A percentile compares a stretch with the other conserved stretches of the same genome.
These are phyloP conservation scores for Gelatoporia subvermispora DNA, from an alignment of 768 basidiomycete genomes.

Conservation along the genomic window DNA sequence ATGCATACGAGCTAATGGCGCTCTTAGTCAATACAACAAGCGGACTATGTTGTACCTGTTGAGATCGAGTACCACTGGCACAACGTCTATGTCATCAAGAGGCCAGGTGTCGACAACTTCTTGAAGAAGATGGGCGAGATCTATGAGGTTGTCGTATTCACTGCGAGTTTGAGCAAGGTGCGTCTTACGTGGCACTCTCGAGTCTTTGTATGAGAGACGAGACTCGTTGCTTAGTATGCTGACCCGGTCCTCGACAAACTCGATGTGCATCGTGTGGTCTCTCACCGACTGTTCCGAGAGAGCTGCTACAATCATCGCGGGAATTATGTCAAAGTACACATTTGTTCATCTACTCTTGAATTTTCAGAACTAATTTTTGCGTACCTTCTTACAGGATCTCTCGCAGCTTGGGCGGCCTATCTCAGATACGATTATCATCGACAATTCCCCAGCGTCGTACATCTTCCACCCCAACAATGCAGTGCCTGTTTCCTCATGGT, in stretches of 20 bases:
- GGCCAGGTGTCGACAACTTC: constrained; percentile 96
- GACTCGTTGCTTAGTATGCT: constrained; percentile 64
- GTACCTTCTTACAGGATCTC: constrained; percentile 63
- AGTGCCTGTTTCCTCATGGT: constrained; percentile 98
- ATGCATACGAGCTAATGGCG: constrained; percentile 8
- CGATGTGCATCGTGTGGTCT: constrained; percentile 86
- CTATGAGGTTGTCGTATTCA: constrained; percentile 97
- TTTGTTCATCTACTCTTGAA: background rate
- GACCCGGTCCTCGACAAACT: constrained; percentile 98
- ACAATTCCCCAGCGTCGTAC: constrained; percentile 98
- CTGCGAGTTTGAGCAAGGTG: constrained; percentile 96
- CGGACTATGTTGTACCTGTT: constrained; percentile 97
- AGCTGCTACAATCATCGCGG: constrained; percentile 99
- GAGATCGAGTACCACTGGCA: constrained; percentile 99
- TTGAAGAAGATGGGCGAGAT: constrained; percentile 98
- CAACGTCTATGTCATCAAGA: constrained; percentile 98
- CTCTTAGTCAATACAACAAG: constrained; percentile 80
- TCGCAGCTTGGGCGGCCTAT: constrained; percentile 96
- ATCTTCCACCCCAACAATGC: constrained; percentile 99
- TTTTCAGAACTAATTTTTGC: background rate
- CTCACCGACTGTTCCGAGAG: constrained; percentile 93
- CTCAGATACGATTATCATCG: constrained; percentile 92
- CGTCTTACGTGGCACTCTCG: constrained; percentile 19
- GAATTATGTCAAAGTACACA: constrained; percentile 91
- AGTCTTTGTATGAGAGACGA: background rate